These are phyloP conservation scores for Aspergillus japonicus DNA, from an alignment of 2,329 filamentous ascomycete genomes.

Conservation along the genomic window DNA sequence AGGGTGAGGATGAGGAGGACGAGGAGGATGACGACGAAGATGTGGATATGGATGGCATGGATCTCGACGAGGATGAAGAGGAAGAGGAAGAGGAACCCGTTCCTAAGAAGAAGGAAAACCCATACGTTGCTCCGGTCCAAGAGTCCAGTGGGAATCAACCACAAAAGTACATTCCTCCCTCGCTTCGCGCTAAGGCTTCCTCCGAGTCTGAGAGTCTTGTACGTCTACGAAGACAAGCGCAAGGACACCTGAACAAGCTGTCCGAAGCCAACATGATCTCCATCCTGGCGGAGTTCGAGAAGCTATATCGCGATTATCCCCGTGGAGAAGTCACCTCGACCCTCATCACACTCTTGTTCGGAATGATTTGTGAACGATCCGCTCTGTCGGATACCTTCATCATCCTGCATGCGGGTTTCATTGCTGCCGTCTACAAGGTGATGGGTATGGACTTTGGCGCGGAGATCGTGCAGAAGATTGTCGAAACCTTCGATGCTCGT, in stretches of 20 bases:
- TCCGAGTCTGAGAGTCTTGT: slow-evolving; percentile 66
- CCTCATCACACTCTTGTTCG: slow-evolving; percentile 73
- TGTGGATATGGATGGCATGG: slow-evolving; percentile 21
- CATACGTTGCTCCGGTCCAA: slow-evolving; percentile 72
- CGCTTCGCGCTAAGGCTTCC: slow-evolving; percentile 64
- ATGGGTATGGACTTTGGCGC: slow-evolving; percentile 88
- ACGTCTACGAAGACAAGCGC: slow-evolving; percentile 73
- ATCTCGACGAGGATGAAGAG: slow-evolving; percentile 27
- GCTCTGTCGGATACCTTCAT: slow-evolving; percentile 83
- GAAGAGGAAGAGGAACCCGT: slow-evolving; percentile 39
- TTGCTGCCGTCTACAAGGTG: slow-evolving; percentile 81
- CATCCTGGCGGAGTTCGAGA: slow-evolving; percentile 78
- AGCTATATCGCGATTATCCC: slow-evolving; percentile 77
- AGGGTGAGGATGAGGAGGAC: slow-evolving; percentile 27
- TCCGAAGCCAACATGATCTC: slow-evolving; percentile 87
- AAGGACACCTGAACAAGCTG: slow-evolving; percentile 87
- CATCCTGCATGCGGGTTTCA: slow-evolving; percentile 85
- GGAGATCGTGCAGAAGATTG: slow-evolving; percentile 74
- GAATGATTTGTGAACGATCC: slow-evolving; percentile 76
- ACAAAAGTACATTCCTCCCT: slow-evolving; percentile 85
- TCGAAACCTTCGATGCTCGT: slow-evolving; percentile 69
- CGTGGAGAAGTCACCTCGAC: slow-evolving; percentile 85
- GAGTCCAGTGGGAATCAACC: slow-evolving; percentile 44
- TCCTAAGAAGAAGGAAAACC: slow-evolving; percentile 70
- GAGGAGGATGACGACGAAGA: slow-evolving; percentile 35